phyloP scores from a whole-genome alignment of 495 filamentous ascomycete species.

The Penicillium taxi region DNA sequence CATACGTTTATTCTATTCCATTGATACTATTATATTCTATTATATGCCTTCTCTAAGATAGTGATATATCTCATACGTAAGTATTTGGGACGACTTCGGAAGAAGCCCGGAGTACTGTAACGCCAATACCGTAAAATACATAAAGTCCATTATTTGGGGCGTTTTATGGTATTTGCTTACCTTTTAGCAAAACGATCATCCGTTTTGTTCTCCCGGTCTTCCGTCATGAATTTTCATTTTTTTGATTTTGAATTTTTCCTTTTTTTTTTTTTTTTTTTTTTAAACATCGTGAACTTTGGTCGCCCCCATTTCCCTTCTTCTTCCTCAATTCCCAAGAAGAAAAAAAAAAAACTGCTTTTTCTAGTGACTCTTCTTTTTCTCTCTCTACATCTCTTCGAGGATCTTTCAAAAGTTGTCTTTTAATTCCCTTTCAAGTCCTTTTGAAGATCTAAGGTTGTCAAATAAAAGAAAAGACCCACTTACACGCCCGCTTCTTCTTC shows the following conservation, averaged over 20 bases:
- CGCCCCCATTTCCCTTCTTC: slow-evolving; percentile 14
- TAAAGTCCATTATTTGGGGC: slow-evolving; percentile 7
- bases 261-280: slow-evolving; percentile 14
- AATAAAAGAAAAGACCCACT: slow-evolving; percentile 31
- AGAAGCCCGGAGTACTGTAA: slow-evolving; percentile 17
- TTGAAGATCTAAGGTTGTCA: background rate
- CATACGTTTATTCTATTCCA: too few relatives aligned
- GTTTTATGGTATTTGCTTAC: slow-evolving; percentile 9
- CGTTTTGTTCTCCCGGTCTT: slow-evolving; percentile 15
- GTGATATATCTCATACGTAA: too few relatives aligned
- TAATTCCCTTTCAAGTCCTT: slow-evolving; percentile 1
- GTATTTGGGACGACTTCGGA: slow-evolving; percentile 23
- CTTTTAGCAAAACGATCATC: slow-evolving; percentile 34
- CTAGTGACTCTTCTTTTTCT: slow-evolving; percentile 4
- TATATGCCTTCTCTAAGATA: too few relatives aligned
- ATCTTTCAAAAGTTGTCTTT: slow-evolving; percentile 7
- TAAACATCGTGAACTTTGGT: slow-evolving; percentile 21
- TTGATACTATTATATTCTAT: too few relatives aligned
- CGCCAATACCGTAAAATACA: background rate
- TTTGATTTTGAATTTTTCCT: slow-evolving; percentile 23
- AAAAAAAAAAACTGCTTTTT: slow-evolving; percentile 7
- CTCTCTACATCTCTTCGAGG: background rate
- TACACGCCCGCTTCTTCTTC: slow-evolving; percentile 38
- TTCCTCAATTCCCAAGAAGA: slow-evolving; percentile 7
- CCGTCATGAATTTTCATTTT: slow-evolving; percentile 14